Base-by-base conservation (phyloP, 495 filamentous ascomycete genomes). In the Acidomyces sp. region DNA sequence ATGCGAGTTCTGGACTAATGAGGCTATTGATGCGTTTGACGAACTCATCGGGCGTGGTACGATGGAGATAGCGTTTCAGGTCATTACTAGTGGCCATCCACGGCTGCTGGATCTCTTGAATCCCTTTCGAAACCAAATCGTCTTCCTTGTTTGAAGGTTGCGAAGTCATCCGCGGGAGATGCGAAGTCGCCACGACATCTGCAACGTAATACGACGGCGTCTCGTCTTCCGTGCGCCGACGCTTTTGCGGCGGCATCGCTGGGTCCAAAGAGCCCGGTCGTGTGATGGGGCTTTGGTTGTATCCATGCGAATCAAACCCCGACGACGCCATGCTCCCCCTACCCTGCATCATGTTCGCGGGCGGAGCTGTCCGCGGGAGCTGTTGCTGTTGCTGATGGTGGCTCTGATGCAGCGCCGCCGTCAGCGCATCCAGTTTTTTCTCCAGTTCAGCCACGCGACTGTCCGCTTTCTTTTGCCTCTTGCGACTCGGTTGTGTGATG, bases 391-490 rank as follows among this genome's bases (percentile, higher is more conserved):
- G 74, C 43, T 41, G 38, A n/a, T n/a, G n/a, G n/a, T n/a, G n/a
- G n/a, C n/a, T n/a, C 28, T 51, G 48, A 23, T 82, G 72, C 39
- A 93, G 52, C 35, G 71, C 82, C 0, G 82, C 83, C 2, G 82
- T 93, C 58, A 94, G 56, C 9, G 77, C 82, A 63, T 94, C 85
- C 35, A 97, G 87, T 64, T 92, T 93, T 63, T 78, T 84, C 62
- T 97, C 90, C 29, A 97, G 66, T 62, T 95, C 88, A 11, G 85
- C 79, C 6, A 97, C 86, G 27, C 87, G 74, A 43, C 74, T 85
- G 55, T 94, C 90, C 20, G 82, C 85, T 66, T 94, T 95, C 66
- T 90, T 93, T 64, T 87, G 82, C 21, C 88, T 68, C 60, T 93
- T 95, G 11, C 85, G 69, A 10, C 74, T 84, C 1, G 87, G 86